Percentiles rank a stretch among this genome's conserved stretches.
Conservation (phyloP, 202 grass and related monocot species). For the Schoenoplectus triqueter region DNA sequence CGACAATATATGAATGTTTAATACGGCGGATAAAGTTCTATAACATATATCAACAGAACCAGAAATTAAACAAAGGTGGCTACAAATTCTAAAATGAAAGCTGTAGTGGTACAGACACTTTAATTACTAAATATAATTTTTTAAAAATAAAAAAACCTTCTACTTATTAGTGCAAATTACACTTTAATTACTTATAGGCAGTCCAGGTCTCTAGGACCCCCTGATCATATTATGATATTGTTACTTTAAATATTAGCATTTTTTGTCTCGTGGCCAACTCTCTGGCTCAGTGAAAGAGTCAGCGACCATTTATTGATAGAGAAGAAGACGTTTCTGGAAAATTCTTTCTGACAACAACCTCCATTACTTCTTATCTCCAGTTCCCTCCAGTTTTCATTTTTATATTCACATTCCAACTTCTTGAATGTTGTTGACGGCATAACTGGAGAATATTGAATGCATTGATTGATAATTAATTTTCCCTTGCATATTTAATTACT, state of each 20-base stretch:
- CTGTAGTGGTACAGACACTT: no score
- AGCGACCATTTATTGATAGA: neutral
- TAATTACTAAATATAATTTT: no score
- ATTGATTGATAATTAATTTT: neutral
- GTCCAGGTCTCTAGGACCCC: no score
- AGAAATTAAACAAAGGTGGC: no score
- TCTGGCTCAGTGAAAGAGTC: neutral
- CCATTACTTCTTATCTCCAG: neutral
- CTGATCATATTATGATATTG: no score
- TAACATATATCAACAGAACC: no score
- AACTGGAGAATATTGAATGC: neutral
- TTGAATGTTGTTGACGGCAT: neutral
- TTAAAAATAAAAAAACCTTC: no score
- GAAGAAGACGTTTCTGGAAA: conserved; percentile 12
- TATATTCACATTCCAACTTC: neutral
- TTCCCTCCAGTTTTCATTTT: neutral
- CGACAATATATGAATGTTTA: neutral
- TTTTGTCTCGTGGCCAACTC: conserved; percentile 3
- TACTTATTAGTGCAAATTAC: no score
- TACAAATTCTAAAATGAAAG: no score
- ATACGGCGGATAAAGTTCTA: no score
- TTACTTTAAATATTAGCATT: neutral
- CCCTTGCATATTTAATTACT: neutral
- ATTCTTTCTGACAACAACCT: neutral
- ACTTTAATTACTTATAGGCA: no score